These are phyloP conservation scores for Emergomyces orientalis DNA, from an alignment of 2,329 filamentous ascomycete species.

Conservation along the genomic window DNA sequence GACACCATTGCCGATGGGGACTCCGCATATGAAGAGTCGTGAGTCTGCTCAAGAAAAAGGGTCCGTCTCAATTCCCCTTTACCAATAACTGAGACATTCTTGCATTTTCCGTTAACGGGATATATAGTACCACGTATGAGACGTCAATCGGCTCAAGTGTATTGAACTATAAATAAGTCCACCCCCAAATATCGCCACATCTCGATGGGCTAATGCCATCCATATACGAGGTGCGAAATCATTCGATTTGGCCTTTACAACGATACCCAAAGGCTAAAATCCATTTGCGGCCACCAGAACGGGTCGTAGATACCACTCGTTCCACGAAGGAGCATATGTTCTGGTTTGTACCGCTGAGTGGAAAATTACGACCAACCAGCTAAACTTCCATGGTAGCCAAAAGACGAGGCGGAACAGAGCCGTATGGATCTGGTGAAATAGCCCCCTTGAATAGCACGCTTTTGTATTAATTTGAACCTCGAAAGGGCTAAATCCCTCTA, in stretches of 20 bases:
- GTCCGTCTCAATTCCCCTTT: neutral
- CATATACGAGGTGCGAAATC: neutral
- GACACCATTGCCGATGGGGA: neutral
- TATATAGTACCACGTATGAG: slow-evolving; percentile 7
- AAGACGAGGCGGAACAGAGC: slow-evolving; percentile 28
- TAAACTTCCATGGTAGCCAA: too few species aligned
- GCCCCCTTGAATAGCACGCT: neutral
- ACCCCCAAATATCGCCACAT: neutral
- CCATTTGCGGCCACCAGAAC: slow-evolving; percentile 14
- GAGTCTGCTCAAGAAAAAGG: neutral
- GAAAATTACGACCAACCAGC: neutral
- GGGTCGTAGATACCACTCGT: slow-evolving; percentile 21
- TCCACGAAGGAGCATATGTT: slow-evolving; percentile 19
- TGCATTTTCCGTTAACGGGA: too few species aligned
- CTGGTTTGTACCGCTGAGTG: too few species aligned
- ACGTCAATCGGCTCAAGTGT: too few species aligned
- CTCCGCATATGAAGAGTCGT: slow-evolving; percentile 7
- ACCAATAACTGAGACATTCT: neutral
- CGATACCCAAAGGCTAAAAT: too few species aligned
- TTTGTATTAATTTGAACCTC: neutral
- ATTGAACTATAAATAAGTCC: slow-evolving; percentile 6
- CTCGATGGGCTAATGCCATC: neutral
- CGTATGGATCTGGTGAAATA: slow-evolving; percentile 27
- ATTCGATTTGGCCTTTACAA: too few species aligned
- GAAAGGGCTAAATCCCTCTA: neutral